Evolutionary conservation across 495 filamentous ascomycete genomes (phyloP).

Genomic region (Penicillium pulvis): DNA sequence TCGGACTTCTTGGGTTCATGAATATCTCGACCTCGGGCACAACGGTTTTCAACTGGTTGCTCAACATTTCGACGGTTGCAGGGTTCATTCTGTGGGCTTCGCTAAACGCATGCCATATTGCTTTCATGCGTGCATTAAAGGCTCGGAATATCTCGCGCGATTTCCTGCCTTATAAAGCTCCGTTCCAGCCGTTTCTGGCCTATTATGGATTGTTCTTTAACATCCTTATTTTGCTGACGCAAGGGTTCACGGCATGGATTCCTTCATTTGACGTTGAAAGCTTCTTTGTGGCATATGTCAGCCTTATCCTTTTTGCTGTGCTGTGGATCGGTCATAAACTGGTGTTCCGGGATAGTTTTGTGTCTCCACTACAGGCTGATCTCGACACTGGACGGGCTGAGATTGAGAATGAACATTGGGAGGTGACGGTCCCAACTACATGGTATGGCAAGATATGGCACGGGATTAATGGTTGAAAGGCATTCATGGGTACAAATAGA

Average conservation of each 20-base stretch:
- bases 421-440: background rate
- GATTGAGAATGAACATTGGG: slow-evolving; percentile 3
- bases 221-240: slow-evolving; percentile 1
- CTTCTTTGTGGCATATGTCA: slow-evolving; percentile 3
- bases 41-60: slow-evolving; percentile 48
- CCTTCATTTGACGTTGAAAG: background rate
- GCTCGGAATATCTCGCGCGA: slow-evolving; percentile 26
- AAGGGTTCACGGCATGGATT: slow-evolving; percentile 4
- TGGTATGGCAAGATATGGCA: slow-evolving; percentile 4
- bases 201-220: slow-evolving; percentile 1
- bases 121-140: slow-evolving; percentile 54
- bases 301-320: background rate
- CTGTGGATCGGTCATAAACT: slow-evolving; percentile 1
- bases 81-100: slow-evolving; percentile 61
- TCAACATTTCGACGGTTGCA: slow-evolving; percentile 58
- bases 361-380: slow-evolving; percentile 2
- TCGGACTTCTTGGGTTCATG: slow-evolving; percentile 51
- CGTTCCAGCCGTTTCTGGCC: background rate
- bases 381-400: slow-evolving; percentile 1
- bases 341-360: background rate
- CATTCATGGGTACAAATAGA: too few species aligned
- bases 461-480: background rate
- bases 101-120: slow-evolving; percentile 54
- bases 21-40: slow-evolving; percentile 31
- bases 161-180: background rate